Conservation (phyloP, 495 filamentous ascomycete species). For the Neurospora sp. region DNA sequence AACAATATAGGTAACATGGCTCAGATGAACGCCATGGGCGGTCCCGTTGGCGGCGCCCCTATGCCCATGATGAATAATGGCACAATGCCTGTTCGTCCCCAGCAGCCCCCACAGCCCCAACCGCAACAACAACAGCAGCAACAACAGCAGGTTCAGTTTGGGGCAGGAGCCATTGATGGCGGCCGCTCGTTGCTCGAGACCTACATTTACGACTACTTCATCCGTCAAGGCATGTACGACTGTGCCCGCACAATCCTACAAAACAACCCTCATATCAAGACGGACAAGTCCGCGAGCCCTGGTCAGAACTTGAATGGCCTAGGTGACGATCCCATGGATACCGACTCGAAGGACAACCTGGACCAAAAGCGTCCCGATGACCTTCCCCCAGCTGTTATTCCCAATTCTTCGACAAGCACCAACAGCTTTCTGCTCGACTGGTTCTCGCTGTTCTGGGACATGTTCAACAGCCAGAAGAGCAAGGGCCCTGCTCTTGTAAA, state of each 20-base stretch:
- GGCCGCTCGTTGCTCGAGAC: slow-evolving; percentile 61
- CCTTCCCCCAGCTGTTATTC: slow-evolving; percentile 47
- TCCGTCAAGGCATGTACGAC: slow-evolving; percentile 71
- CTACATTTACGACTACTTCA: slow-evolving; percentile 95
- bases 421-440: slow-evolving; percentile 85
- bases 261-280: slow-evolving; percentile 47
- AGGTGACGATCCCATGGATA: slow-evolving; percentile 73
- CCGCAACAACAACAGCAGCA: slow-evolving; percentile 1
- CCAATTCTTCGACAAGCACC: slow-evolving; percentile 54
- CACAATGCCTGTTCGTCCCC: slow-evolving; percentile 24
- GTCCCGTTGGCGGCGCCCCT: slow-evolving; percentile 48
- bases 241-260: slow-evolving; percentile 64
- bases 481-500: slow-evolving; percentile 45
- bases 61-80: slow-evolving; percentile 69
- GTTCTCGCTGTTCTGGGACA: slow-evolving; percentile 96
- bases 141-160: slow-evolving; percentile 17
- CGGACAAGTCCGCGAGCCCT: slow-evolving; percentile 42
- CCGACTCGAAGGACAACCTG: slow-evolving; percentile 65
- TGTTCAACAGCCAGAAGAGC: slow-evolving; percentile 68
- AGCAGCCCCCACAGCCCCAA: slow-evolving; percentile 21
- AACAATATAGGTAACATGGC: slow-evolving; percentile 41
- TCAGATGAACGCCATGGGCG: slow-evolving; percentile 54
- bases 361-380: slow-evolving; percentile 66
- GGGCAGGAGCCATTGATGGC: slow-evolving; percentile 17
- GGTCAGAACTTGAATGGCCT: slow-evolving; percentile 60